Evolutionary conservation across 257 asterid species (phyloP).

Genomic region (Petunia axillaris): DNA sequence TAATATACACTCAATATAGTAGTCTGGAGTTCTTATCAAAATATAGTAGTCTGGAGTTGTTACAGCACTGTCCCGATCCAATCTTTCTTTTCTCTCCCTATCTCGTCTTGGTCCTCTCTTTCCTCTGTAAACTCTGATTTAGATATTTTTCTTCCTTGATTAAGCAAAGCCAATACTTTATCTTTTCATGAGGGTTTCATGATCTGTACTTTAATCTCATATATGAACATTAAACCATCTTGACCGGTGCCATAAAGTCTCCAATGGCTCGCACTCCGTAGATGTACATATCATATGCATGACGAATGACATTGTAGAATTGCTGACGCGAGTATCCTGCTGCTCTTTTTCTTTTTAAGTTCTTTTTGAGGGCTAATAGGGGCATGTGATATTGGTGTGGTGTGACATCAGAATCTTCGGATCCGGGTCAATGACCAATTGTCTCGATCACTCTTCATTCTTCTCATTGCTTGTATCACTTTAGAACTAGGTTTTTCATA

Average conservation of each 20-base stretch:
- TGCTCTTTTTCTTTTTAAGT: neutral
- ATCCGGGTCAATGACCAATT: constrained; percentile 14
- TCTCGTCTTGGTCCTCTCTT: neutral
- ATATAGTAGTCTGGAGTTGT: no score
- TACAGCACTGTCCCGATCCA: no score
- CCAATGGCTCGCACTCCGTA: neutral
- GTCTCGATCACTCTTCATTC: neutral
- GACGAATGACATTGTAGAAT: neutral
- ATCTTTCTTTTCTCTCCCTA: no score
- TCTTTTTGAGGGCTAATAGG: neutral
- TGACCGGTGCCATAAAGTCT: constrained; percentile 4
- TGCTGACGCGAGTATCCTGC: constrained; percentile 14
- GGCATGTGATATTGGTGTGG: constrained; percentile 5
- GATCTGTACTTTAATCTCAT: constrained; percentile 12
- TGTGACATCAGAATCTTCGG: neutral
- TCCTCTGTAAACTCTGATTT: neutral
- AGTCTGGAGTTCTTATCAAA: neutral
- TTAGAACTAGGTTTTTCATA: constrained; percentile 16
- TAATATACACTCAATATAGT: neutral
- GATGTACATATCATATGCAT: neutral
- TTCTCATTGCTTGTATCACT: neutral
- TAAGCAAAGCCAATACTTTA: neutral
- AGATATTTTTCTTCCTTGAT: constrained; percentile 9
- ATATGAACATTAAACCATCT: neutral
- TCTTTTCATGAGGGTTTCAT: neutral